A percentile compares a stretch with the other conserved stretches of the same genome.
Evolutionary conservation across 2,329 filamentous ascomycete species (phyloP).

Genomic region (Dendryphion nanum): DNA sequence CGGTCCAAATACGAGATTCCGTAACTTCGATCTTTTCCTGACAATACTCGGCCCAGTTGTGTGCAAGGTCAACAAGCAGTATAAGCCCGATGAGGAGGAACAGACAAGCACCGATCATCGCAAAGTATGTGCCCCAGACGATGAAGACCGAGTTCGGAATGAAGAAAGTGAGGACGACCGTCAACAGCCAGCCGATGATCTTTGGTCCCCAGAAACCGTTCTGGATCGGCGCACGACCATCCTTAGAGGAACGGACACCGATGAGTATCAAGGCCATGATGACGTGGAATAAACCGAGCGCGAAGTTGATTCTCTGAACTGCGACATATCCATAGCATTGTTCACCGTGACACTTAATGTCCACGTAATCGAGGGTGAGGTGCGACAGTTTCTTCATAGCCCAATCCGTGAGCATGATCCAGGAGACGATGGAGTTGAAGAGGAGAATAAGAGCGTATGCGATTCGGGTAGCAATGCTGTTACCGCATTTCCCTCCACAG

Average conservation of each 20-base stretch:
- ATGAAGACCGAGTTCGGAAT: constrained; percentile 95
- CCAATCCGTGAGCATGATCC: constrained; percentile 99
- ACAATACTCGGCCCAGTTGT: constrained; percentile 97
- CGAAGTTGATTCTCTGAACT: constrained; percentile 97
- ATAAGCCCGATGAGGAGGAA: constrained; percentile 93
- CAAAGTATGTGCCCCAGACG: constrained; percentile 92
- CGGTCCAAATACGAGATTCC: constrained; percentile 82
- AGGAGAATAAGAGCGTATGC: constrained; percentile 93
- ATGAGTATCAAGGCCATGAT: constrained; percentile 81
- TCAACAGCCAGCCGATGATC: constrained; percentile 79
- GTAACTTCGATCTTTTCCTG: constrained; percentile 87
- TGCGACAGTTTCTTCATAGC: constrained; percentile 94
- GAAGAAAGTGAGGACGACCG: constrained; percentile 90
- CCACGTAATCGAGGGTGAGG: constrained; percentile 91
- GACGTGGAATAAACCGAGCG: constrained; percentile 89
- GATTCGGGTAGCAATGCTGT: constrained; percentile 96
- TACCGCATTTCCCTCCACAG: constrained; percentile 94
- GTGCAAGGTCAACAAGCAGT: constrained; percentile 88
- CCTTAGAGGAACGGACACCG: constrained; percentile 82
- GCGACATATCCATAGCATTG: constrained; percentile 95
- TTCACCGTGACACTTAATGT: constrained; percentile 84
- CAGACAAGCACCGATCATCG: constrained; percentile 82
- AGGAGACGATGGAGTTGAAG: constrained; percentile 93
- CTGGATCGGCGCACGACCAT: constrained; percentile 82
- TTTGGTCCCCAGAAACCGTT: constrained; percentile 99